phyloP scores from a whole-genome alignment of 257 asterid genomes.

The Solanum microdontum region DNA sequence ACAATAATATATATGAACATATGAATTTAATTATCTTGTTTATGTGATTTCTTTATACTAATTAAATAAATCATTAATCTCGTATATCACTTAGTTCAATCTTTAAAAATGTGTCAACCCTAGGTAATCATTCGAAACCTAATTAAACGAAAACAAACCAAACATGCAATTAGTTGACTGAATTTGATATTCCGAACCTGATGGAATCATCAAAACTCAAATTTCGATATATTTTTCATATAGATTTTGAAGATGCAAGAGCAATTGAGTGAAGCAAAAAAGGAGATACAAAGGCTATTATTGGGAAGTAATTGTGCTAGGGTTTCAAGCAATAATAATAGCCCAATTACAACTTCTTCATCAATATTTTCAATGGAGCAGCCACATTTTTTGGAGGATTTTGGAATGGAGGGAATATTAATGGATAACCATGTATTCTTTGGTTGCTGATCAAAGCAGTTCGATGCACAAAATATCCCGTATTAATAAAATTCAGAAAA shows the following conservation, averaged over 20 bases:
- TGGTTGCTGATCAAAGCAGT: neutral
- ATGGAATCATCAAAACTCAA: neutral
- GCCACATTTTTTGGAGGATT: constrained; percentile 26
- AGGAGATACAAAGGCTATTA: constrained; percentile 29
- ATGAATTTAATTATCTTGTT: neutral
- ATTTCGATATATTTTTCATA: neutral
- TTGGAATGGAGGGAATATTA: constrained; percentile 27
- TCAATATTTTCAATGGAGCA: constrained; percentile 21
- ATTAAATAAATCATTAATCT: neutral
- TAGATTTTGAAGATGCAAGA: constrained; percentile 38
- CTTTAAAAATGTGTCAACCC: neutral
- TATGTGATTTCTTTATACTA: neutral
- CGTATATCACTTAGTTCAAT: neutral
- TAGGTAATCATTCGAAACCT: neutral
- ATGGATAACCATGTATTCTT: constrained; percentile 19
- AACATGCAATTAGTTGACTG: neutral
- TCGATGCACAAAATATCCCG: neutral
- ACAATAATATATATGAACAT: neutral
- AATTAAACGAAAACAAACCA: neutral
- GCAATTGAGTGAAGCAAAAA: constrained; percentile 38
- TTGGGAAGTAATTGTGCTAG: constrained; percentile 19
- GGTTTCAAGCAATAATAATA: constrained; percentile 36
- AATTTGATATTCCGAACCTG: neutral
- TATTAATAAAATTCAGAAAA: neutral
- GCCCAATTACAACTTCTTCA: constrained; percentile 16